These are phyloP conservation scores for Arthrobotrys iridis DNA, from an alignment of 2,329 filamentous ascomycete genomes.

Conservation along the genomic window DNA sequence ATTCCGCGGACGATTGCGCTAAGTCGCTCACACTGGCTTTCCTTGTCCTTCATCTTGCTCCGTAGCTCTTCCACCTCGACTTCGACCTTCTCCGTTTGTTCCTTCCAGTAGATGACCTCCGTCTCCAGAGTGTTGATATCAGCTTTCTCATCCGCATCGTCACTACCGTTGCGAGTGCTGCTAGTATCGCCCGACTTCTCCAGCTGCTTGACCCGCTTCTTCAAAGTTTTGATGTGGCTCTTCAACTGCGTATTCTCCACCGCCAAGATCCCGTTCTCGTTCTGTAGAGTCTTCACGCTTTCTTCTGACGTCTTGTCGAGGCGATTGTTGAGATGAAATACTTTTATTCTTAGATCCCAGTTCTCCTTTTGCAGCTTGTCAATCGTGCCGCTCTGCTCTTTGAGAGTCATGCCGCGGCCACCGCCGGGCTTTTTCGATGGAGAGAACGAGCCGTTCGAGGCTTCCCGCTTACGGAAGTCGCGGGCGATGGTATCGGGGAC, in stretches of 20 bases:
- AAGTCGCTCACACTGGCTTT: constrained; percentile 63
- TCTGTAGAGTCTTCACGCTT: constrained; percentile 96
- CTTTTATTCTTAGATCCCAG: constrained; percentile 95
- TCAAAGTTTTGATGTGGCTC: constrained; percentile 86
- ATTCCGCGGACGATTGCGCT: constrained; percentile 62
- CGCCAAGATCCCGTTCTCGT: constrained; percentile 94
- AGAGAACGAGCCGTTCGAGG: constrained; percentile 69
- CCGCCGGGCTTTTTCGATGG: constrained; percentile 69
- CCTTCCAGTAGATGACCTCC: constrained; percentile 83
- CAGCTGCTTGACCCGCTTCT: constrained; percentile 82
- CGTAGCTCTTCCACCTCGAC: constrained; percentile 83
- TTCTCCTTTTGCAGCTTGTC: constrained; percentile 97
- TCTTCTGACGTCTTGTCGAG: constrained; percentile 94
- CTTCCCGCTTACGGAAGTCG: constrained; percentile 74
- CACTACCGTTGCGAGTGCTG: constrained; percentile 65
- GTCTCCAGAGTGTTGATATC: constrained; percentile 74
- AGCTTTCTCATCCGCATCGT: constrained; percentile 67
- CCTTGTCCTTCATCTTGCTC: constrained; percentile 71
- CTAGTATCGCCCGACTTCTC: constrained; percentile 78
- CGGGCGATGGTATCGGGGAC: constrained; percentile 87
- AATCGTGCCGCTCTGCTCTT: constrained; percentile 97
- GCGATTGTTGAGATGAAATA: constrained; percentile 94
- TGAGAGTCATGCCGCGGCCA: constrained; percentile 77
- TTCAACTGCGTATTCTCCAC: constrained; percentile 88
- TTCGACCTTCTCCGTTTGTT: constrained; percentile 84